Conservation (phyloP, 164 flowering plant genomes). For the Protea cynaroides region DNA sequence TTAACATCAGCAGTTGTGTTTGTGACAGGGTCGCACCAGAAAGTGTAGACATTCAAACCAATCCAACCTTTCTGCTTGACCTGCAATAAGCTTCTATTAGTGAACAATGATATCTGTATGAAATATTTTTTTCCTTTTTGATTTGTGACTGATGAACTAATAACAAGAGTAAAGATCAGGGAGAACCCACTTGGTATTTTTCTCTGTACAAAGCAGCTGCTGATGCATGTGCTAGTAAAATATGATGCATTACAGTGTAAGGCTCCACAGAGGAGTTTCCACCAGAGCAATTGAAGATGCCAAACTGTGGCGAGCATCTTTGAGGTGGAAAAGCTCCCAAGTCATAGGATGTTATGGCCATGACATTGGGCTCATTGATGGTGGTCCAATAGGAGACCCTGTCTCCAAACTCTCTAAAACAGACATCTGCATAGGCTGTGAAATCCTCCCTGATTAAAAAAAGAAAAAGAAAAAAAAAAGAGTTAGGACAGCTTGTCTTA, state of each 20-base stretch:
- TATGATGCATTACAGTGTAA: slow-evolving; percentile 13
- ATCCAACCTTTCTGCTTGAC: slow-evolving; percentile 16
- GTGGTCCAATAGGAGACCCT: slow-evolving; percentile 21
- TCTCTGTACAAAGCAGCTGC: slow-evolving; percentile 11
- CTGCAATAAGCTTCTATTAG: slow-evolving; percentile 4
- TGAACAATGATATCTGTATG: too few species aligned
- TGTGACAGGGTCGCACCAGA: slow-evolving; percentile 12
- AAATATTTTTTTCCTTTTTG: too few species aligned
- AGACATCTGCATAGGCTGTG: slow-evolving; percentile 22
- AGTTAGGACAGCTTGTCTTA: background rate
- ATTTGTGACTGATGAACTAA: too few species aligned
- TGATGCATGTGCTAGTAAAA: slow-evolving; percentile 17
- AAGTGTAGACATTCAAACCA: slow-evolving; percentile 13
- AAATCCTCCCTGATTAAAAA: slow-evolving; percentile 12
- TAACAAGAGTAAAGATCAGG: too few species aligned
- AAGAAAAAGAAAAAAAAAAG: too few species aligned
- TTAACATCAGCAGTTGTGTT: slow-evolving; percentile 13
- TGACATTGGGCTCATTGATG: slow-evolving; percentile 16
- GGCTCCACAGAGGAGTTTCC: slow-evolving; percentile 18
- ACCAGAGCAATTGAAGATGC: background rate
- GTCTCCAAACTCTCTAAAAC: slow-evolving; percentile 26
- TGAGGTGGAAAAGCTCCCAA: slow-evolving; percentile 10
- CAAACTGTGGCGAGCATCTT: slow-evolving; percentile 6
- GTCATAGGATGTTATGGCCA: slow-evolving; percentile 6
- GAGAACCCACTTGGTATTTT: slow-evolving; percentile 12